Percentiles rank a stretch among this genome's conserved stretches.
These are phyloP conservation scores for Mitragyna speciosa DNA, from an alignment of 257 asterid species.

Conservation along the genomic window DNA sequence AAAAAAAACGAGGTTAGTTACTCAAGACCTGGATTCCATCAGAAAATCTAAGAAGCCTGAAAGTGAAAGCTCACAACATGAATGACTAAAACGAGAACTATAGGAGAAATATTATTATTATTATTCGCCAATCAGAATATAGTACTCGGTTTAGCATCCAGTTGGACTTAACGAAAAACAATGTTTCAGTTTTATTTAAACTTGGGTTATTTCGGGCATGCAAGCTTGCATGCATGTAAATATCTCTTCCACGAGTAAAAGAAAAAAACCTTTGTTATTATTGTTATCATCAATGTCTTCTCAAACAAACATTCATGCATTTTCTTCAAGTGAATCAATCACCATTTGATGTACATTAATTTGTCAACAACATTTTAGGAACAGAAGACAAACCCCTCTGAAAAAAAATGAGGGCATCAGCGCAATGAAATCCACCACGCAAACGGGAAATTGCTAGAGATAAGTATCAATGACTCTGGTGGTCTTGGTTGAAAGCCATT, in stretches of 20 bases:
- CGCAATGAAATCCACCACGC: not conserved
- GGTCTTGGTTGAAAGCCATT: constrained; percentile 2
- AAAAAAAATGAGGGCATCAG: not conserved
- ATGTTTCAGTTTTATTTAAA: not conserved
- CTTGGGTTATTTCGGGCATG: not conserved
- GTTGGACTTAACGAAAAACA: not conserved
- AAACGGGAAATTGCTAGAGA: not conserved
- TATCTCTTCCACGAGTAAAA: not conserved
- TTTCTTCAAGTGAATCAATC: not conserved
- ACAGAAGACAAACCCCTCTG: not conserved
- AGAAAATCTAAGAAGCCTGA: not conserved
- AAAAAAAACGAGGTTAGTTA: not conserved
- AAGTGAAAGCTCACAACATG: not conserved
- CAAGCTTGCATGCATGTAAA: not conserved
- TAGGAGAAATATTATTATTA: not conserved
- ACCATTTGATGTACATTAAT: not conserved
- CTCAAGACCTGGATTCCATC: not conserved
- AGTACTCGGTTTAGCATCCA: not conserved
- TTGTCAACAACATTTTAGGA: not conserved
- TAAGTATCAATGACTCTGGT: constrained; percentile 12
- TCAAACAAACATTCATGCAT: not conserved
- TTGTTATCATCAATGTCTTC: not conserved
- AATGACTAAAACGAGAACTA: not conserved
- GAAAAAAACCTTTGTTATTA: not conserved
- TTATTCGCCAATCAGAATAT: not conserved